Base-by-base conservation (phyloP, 2,329 filamentous ascomycete genomes). In the Pseudopyrenochaeta lycopersici region DNA sequence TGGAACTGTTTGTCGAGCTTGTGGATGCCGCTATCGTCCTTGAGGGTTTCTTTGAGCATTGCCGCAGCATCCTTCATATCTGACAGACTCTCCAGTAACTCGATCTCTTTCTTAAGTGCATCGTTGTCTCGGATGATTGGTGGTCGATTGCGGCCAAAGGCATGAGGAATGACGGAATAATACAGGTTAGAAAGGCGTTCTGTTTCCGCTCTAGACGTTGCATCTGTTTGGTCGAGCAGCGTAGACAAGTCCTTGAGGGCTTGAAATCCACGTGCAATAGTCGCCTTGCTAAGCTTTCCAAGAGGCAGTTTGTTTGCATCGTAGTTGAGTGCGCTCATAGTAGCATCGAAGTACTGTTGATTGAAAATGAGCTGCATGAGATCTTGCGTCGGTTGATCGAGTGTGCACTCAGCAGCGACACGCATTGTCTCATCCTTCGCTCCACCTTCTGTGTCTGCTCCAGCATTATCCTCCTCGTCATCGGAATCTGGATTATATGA, bases 311-410 rank as follows among this genome's bases (percentile, higher is more conserved):
- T 96, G 59, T 89, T 81, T 9, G 84, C 81, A 62, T 92, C 88
- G 63, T 92, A 92, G 61, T 90, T 90, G 61, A 91, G 79, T 1
- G 84, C 80, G 1, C 76, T 72, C 87, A 91, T 90, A 31, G 86
- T 84, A 7, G 82, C 82, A 18, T 85, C 80, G 73, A 96, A 92
- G 70, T 88, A 88, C 18, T 87, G 72, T 52, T 86, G 82, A 72
- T 96, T 93, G 81, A 96, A 96, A 55, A 97, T 96, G 60, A 96
- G 84, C 54, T 87, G 78, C 82, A 96, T 88, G 17, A 96, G 78
- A 7, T 85, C 77, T 68, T 92, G 87, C 2, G 91, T 80, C 0
- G 86, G 80, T 11, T 77, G 72, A 0, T 82, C 75, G 1, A 94
- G 81, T 2, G 82, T 85, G 71, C 85, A 89, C 11, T 71, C 60